Evolutionary conservation across 345 rosid species (phyloP), one percentile per base, ranked within the genome.

Genomic region (Eucalyptus paniculata): DNA sequence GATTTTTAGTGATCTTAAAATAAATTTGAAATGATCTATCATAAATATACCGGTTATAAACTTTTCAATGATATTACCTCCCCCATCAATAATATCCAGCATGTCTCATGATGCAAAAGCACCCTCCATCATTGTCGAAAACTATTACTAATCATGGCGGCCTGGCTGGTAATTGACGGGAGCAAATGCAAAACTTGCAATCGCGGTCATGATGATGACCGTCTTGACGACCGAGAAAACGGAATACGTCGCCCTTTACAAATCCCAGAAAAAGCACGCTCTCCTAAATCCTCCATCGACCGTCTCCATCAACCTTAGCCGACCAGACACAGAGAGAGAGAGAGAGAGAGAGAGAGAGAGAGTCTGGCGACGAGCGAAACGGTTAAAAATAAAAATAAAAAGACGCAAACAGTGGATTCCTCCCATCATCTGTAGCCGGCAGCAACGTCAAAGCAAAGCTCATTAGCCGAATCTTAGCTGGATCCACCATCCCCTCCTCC

Each of bases 391-490:
- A 14, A 30, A 62, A 56, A 53, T 8, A 8, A 53, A 21, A 53
- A 21, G 53, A 53, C 4, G 58, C 14, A 56, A 56, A 56, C 30
- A 56, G 62, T 24, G 6, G 62, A 56, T 10, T 24, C 13, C 30
- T 56, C 67, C 69, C 69, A 28, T 60, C 16, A n/a, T 30, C 69
- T 3, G 32, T 14, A 60, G 67, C 65, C 69, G 1, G 62, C 62
- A 56, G 30, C 58, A 13, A 60, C 69, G 14, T 60, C 32, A 28
- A 28, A 28, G n/a, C 67, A 12, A 56, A 56, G 62, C 30, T 56
- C 12, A 56, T 56, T 56, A 28, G 96, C 94, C 89, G 94, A 93
- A 93, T 92, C 97, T 95, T 95, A 97, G 99, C 99, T 97, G 99
- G 95, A 95, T 95, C 91, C 94, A 72, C 44, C 42, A 49, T 60